Conservation (phyloP, 768 basidiomycete genomes). For the Termitomyces titanicus region DNA sequence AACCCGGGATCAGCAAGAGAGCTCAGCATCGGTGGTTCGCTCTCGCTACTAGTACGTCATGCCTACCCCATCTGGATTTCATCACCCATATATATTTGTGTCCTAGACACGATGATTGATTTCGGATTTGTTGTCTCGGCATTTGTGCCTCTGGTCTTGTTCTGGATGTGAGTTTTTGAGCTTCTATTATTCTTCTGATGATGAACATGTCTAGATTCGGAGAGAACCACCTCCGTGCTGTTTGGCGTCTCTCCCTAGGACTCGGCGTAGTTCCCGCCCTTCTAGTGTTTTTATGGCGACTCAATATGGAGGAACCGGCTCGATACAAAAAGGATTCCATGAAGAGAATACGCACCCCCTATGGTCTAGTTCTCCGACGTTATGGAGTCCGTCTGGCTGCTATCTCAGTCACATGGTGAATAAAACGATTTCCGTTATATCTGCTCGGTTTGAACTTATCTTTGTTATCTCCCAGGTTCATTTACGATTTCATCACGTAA, state of each 20-base stretch:
- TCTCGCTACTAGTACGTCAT: conserved; percentile 74
- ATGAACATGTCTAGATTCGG: conserved; percentile 53
- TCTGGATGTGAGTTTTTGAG: conserved; percentile 71
- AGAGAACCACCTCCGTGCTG: conserved; percentile 72
- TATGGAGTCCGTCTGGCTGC: conserved; percentile 78
- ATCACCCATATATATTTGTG: not conserved
- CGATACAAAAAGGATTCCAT: conserved; percentile 76
- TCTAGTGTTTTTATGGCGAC: conserved; percentile 82
- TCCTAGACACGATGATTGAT: conserved; percentile 79
- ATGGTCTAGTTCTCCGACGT: conserved; percentile 68
- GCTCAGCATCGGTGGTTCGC: conserved; percentile 86
- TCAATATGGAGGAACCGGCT: conserved; percentile 78
- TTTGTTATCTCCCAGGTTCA: not conserved
- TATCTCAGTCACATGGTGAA: conserved; percentile 72
- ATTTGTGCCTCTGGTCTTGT: conserved; percentile 81
- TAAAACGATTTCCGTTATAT: conserved; percentile 2
- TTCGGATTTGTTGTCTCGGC: conserved; percentile 75
- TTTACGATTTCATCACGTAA: conserved; percentile 26
- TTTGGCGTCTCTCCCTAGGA: conserved; percentile 86
- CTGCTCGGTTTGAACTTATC: not conserved
- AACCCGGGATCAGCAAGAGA: conserved; percentile 69
- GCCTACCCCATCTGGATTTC: not conserved
- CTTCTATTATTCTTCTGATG: not conserved
- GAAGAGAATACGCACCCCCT: conserved; percentile 72
- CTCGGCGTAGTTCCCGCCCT: conserved; percentile 80